Percentiles rank a stretch among this genome's conserved stretches.
Conservation (phyloP, 2,329 filamentous ascomycete genomes). For the Colletotrichum orbiculare region DNA sequence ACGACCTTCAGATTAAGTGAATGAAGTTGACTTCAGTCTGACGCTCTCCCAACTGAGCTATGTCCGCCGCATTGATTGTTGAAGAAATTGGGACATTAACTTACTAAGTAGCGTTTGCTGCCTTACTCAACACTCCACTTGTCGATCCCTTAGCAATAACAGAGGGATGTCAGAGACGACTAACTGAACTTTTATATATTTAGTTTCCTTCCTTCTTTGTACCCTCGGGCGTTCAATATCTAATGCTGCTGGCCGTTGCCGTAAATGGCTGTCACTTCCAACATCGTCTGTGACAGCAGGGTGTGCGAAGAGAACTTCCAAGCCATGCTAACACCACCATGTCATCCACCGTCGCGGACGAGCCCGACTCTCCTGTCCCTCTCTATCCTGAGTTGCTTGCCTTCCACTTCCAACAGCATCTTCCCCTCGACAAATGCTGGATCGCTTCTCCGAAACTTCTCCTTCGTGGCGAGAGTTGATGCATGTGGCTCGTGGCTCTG, state of each 20-base stretch:
- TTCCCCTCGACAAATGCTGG: constrained; percentile 53
- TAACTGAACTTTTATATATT: not conserved
- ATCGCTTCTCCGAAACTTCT: constrained; percentile 55
- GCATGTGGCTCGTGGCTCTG: constrained; percentile 18
- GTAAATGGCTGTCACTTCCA: too few species aligned
- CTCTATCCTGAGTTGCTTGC: constrained; percentile 49
- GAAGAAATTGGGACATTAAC: accelerated
- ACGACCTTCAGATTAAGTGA: constrained; percentile 34
- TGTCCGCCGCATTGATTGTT: constrained; percentile 26
- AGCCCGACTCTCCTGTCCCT: constrained; percentile 40
- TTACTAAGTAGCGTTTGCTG: not conserved
- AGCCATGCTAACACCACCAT: not conserved
- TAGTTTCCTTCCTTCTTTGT: not conserved
- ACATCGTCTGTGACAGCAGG: too few species aligned
- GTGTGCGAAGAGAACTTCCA: not conserved
- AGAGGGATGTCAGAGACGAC: too few species aligned
- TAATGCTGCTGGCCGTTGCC: too few species aligned
- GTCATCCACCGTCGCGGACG: not conserved
- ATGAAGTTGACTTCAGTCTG: constrained; percentile 37
- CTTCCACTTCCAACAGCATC: constrained; percentile 47
- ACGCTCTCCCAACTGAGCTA: constrained; percentile 38
- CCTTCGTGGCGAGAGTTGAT: constrained; percentile 38
- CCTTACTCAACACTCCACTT: not conserved
- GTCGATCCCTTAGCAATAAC: too few species aligned
- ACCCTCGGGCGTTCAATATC: not conserved